Evolutionary conservation across 1,139 yeast species (phyloP).

Genomic region (Pichia sp.): DNA sequence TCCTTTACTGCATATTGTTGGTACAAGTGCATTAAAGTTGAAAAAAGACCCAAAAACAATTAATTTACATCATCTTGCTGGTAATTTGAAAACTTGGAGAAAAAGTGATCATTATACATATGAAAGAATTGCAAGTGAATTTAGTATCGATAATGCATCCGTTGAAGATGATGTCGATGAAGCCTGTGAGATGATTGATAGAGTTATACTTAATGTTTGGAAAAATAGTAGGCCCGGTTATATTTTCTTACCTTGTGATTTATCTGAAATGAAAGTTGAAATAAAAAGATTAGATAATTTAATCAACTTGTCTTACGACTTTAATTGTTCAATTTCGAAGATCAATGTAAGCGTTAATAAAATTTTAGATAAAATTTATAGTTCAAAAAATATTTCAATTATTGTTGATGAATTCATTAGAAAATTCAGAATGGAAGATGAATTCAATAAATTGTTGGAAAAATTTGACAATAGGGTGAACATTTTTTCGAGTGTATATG

Average conservation of each 20-base stretch:
- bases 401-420: slow-evolving; percentile 59
- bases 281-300: slow-evolving; percentile 29
- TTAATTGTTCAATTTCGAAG: slow-evolving; percentile 26
- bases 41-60: slow-evolving; percentile 16
- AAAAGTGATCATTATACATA: slow-evolving; percentile 61
- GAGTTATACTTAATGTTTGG: slow-evolving; percentile 52
- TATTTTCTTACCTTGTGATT: slow-evolving; percentile 66
- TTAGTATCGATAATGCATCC: slow-evolving; percentile 49
- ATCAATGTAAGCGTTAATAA: slow-evolving; percentile 34
- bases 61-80: slow-evolving; percentile 62
- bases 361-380: slow-evolving; percentile 48
- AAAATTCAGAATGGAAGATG: slow-evolving; percentile 41
- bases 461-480: slow-evolving; percentile 35
- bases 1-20: slow-evolving; percentile 79
- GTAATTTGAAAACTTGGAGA: slow-evolving; percentile 40
- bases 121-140: slow-evolving; percentile 51
- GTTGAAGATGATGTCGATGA: slow-evolving; percentile 42
- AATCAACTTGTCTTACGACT: slow-evolving; percentile 18
- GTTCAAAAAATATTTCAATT: slow-evolving; percentile 51
- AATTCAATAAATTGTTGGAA: slow-evolving; percentile 40
- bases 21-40: slow-evolving; percentile 47
- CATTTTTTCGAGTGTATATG: slow-evolving; percentile 40
- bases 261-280: slow-evolving; percentile 48
- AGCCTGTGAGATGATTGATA: slow-evolving; percentile 53
- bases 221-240: slow-evolving; percentile 70